Conservation (phyloP, 164 flowering plant genomes). For the Nymphaea thermarum region DNA sequence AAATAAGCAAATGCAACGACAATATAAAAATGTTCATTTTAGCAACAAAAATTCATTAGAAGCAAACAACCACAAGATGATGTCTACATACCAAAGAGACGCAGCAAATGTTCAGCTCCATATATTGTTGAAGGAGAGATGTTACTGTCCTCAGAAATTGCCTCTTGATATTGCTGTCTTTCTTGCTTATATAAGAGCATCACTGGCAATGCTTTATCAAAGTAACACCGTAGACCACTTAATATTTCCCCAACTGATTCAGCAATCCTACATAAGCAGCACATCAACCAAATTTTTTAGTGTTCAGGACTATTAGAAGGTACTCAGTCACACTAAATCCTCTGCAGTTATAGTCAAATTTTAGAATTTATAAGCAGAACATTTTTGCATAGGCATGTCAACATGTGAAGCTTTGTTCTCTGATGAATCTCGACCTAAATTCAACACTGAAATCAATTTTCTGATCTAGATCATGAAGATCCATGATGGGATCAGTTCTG, state of each 20-base stretch:
- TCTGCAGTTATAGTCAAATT: too few relatives aligned
- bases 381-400: too few relatives aligned
- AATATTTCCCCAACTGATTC: slow-evolving; percentile 52
- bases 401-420: too few relatives aligned
- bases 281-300: not conserved
- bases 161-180: slow-evolving; percentile 57
- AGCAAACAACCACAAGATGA: not conserved
- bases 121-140: slow-evolving; percentile 62
- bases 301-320: too few relatives aligned
- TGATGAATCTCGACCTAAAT: too few relatives aligned
- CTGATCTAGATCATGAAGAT: too few relatives aligned
- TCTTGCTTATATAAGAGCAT: slow-evolving; percentile 76
- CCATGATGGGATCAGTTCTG: too few relatives aligned
- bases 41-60: not conserved
- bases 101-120: slow-evolving; percentile 91
- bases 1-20: not conserved
- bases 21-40: not conserved
- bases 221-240: slow-evolving; percentile 59
- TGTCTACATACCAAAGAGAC: slow-evolving; percentile 90
- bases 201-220: slow-evolving; percentile 69
- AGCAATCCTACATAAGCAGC: slow-evolving; percentile 29
- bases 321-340: too few relatives aligned
- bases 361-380: too few relatives aligned
- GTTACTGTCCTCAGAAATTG: slow-evolving; percentile 18
- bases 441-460: too few relatives aligned